These are phyloP conservation scores for Sequoiadendron giganteum DNA, from an alignment of 75 land plant genomes.

Conservation along the genomic window DNA sequence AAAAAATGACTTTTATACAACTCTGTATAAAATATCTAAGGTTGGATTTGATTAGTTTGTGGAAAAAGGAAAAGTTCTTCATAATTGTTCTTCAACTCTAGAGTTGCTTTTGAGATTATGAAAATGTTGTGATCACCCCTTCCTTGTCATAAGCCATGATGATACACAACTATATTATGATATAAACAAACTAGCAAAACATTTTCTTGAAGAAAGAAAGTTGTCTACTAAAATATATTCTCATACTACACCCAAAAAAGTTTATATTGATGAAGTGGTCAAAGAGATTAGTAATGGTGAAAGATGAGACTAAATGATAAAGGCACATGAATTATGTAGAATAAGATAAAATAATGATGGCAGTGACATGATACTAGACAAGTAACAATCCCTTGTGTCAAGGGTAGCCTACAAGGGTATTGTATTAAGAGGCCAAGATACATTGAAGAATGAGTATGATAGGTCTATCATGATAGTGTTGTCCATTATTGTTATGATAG, in stretches of 20 bases:
- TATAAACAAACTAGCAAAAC: conserved; percentile 82
- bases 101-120: conserved; percentile 92
- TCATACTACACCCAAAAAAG: conserved; percentile 49
- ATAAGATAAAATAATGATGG: too few relatives aligned
- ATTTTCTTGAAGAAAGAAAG: conserved; percentile 62
- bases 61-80: conserved; percentile 92
- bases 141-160: conserved; percentile 91
- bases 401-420: too few relatives aligned
- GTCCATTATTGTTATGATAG: too few relatives aligned
- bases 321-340: too few relatives aligned
- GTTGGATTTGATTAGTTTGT: conserved; percentile 98
- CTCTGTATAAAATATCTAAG: conserved; percentile 91
- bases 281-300: conserved; percentile 83
- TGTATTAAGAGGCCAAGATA: too few relatives aligned
- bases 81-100: conserved; percentile 93
- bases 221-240: conserved; percentile 23
- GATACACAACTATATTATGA: conserved; percentile 90
- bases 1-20: conserved; percentile 88
- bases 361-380: too few relatives aligned
- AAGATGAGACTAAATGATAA: conserved; percentile 41
- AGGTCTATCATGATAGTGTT: too few relatives aligned
- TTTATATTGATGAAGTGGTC: conserved; percentile 82
- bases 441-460: too few relatives aligned
- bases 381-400: too few relatives aligned
- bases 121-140: conserved; percentile 98